Conservation (phyloP, 345 rosid species). For the Salix exigua region DNA sequence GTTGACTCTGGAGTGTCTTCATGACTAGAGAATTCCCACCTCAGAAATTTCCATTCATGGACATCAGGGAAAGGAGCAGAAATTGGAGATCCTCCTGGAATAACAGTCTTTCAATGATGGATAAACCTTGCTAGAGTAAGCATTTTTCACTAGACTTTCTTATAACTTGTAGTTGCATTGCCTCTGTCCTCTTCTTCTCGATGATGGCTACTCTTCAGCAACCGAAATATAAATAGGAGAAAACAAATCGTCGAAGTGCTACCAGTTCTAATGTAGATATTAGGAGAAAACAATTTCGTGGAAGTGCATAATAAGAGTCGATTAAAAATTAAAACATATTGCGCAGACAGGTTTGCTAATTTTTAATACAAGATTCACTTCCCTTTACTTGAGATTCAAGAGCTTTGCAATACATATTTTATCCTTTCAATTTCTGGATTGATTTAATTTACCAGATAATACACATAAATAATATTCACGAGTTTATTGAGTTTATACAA, state of each 20-base stretch:
- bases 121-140: slow-evolving; percentile 12
- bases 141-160: slow-evolving; percentile 18
- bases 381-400: background rate
- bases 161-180: slow-evolving; percentile 6
- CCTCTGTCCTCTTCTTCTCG: background rate
- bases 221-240: slow-evolving; percentile 20
- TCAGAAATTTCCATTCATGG: slow-evolving; percentile 12
- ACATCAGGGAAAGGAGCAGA: background rate
- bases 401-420: background rate
- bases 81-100: background rate
- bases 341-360: too few species aligned
- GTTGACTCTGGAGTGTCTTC: background rate
- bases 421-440: background rate
- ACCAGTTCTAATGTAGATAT: slow-evolving; percentile 31
- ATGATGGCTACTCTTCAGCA: background rate
- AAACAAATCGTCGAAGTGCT: slow-evolving; percentile 38
- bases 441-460: background rate
- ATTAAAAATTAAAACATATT: too few species aligned
- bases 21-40: slow-evolving; percentile 10
- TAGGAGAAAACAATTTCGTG: too few species aligned
- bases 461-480: background rate
- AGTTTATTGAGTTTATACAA: too few species aligned
- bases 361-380: background rate
- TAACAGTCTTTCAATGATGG: slow-evolving; percentile 11
- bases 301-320: too few species aligned